Evolutionary conservation across 805 yeast genomes (phyloP).

Genomic region (Myxozyma neotropica): DNA sequence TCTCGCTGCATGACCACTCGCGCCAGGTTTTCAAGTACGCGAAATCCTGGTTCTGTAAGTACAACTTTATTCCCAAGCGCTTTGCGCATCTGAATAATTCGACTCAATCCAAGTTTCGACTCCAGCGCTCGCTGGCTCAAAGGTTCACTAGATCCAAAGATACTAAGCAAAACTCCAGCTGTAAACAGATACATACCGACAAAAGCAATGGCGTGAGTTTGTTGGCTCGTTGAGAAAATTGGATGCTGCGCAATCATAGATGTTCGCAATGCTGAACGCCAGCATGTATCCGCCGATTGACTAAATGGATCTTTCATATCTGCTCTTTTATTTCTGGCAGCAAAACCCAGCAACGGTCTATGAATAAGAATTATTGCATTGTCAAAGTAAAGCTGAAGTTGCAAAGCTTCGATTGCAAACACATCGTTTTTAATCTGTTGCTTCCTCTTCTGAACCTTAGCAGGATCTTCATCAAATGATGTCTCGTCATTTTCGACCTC

Average conservation of each 20-base stretch:
- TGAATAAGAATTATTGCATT: conserved; percentile 27
- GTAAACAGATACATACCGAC: conserved; percentile 25
- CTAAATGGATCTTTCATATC: conserved; percentile 12
- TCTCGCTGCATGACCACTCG: conserved; percentile 26
- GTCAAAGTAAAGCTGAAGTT: conserved; percentile 20
- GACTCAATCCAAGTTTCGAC: conserved; percentile 25
- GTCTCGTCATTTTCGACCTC: conserved; percentile 15
- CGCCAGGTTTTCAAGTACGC: conserved; percentile 27
- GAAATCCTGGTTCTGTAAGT: conserved; percentile 8
- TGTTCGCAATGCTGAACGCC: conserved; percentile 25
- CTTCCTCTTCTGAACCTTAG: conserved; percentile 8
- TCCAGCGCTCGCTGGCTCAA: conserved; percentile 27
- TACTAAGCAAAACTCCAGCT: conserved; percentile 26
- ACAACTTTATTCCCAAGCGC: conserved; percentile 5
- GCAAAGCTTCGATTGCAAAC: conserved; percentile 21
- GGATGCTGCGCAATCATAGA: conserved; percentile 15
- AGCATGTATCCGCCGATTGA: conserved; percentile 19
- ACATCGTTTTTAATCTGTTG: conserved; percentile 5
- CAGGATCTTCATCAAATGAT: background rate
- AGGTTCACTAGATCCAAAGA: conserved; percentile 28
- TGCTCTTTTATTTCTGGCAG: background rate
- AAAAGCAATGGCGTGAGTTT: conserved; percentile 19
- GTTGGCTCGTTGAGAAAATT: conserved; percentile 14
- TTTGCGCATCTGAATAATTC: conserved; percentile 28
- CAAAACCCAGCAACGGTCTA: conserved; percentile 23